phyloP scores from a whole-genome alignment of 176 grass and related monocot genomes.

The Secale cereale region DNA sequence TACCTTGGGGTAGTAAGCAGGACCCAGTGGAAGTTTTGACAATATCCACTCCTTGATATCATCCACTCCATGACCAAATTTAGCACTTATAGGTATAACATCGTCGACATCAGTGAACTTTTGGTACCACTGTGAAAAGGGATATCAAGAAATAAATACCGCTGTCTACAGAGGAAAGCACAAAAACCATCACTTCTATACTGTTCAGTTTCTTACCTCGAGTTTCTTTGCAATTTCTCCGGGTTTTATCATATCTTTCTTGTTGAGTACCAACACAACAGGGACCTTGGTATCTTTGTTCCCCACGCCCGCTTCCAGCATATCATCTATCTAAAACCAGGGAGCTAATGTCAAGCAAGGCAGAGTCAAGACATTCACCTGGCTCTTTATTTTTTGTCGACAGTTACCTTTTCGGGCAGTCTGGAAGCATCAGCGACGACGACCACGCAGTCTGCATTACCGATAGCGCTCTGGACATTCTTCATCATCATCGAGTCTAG shows the following conservation, averaged over 20 bases:
- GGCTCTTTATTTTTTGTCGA: not conserved
- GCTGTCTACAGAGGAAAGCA: not conserved
- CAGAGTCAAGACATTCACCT: not conserved
- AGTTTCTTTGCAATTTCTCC: slow-evolving; percentile 94
- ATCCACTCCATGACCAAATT: slow-evolving; percentile 80
- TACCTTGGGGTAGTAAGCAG: slow-evolving; percentile 97
- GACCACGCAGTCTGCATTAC: slow-evolving; percentile 82
- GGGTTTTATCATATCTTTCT: slow-evolving; percentile 95
- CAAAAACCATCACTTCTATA: not conserved
- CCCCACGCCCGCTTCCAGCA: slow-evolving; percentile 72
- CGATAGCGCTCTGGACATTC: slow-evolving; percentile 71
- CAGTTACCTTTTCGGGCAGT: slow-evolving; percentile 65
- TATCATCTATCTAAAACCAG: slow-evolving; percentile 67
- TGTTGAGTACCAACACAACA: slow-evolving; percentile 75
- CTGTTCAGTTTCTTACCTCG: slow-evolving; percentile 39
- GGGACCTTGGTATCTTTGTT: slow-evolving; percentile 48
- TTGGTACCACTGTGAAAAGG: slow-evolving; percentile 74
- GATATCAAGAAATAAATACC: not conserved
- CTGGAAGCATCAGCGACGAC: slow-evolving; percentile 80
- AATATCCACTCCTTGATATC: slow-evolving; percentile 97
- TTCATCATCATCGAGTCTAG: slow-evolving; percentile 97
- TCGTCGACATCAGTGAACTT: slow-evolving; percentile 82
- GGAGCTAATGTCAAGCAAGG: not conserved
- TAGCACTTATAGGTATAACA: slow-evolving; percentile 97
- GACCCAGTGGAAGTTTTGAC: slow-evolving; percentile 83